Evolutionary conservation across 2,329 filamentous ascomycete genomes (phyloP), one percentile per base, ranked within the genome.

Genomic region (Phaeosphaeria sp.): DNA sequence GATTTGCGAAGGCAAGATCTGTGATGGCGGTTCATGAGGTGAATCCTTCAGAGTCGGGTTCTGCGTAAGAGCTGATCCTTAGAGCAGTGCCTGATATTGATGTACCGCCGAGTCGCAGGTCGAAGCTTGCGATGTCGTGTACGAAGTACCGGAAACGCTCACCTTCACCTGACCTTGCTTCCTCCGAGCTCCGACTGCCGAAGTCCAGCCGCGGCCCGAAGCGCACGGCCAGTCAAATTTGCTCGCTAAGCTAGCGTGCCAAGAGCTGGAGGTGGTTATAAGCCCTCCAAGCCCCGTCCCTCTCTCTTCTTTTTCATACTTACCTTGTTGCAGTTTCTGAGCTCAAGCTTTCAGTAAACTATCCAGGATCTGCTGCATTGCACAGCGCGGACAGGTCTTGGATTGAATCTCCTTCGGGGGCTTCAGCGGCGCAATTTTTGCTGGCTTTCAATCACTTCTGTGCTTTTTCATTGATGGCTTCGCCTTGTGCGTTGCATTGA

Each of bases 391-490:
- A 64, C 68, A 59, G 61, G 72, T 67, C 59, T 59, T 59, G 60
- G 54, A 65, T 65, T 66, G 68, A 71, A 67, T 68, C 67, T 71
- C 65, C 66, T 74, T 72, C 65, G 71, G 69, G 67, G 67, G 68
- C 69, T 66, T 73, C 64, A 67, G 56, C 53, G 72, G 66, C 54
- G 63, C 62, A 68, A 70, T 70, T 70, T 68, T 70, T 70, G 67
- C 64, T 70, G 53, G 64, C 51, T 48, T 48, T 44, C 52, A 15
- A n/a, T 39, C 11, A 4, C 13, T 39, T 13, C 36, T 39, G 36
- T 39, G 36, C 44, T 57, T 77, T 77, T 79, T 79, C 77, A 71
- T 79, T 76, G 65, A 72, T 68, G 53, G 43, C 61, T 53, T 45
- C 61, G 73, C 74, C 60, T 72, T 33, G 61, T 24, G 75, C 71